Base-by-base conservation (phyloP, 1,139 yeast species). In the Yamadazyma atlantica region DNA sequence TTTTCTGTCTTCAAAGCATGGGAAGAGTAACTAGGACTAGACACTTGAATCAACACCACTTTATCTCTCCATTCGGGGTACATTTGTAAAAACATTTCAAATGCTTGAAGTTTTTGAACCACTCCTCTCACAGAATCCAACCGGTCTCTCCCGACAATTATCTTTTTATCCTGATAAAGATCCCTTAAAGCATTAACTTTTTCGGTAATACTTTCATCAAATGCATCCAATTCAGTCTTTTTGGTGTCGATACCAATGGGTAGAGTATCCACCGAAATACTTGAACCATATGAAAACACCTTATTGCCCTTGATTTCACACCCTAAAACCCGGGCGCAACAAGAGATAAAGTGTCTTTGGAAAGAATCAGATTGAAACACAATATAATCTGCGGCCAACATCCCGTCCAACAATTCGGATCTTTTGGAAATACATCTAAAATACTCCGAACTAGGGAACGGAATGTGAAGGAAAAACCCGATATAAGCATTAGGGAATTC, bases 391-490 rank as follows among this genome's bases (percentile, higher is more conserved):
- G 96, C 82, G 16, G 97, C 97, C 40, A 94, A 72, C 75, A 92
- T 75, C 17, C 98, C 97, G 54, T 88, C 95, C 43, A 92, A 69
- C 35, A 92, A 69, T 53, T 85, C 84, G 39, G 81, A 73, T 49
- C 98, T 75, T 60, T 86, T 85, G 29, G 96, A 83, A 32, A 92
- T 64, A 48, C 96, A 85, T 43, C 97, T 73, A 64, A 92, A 88
- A 58, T 89, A 88, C 62, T 92, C 98, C n/a, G 90, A 83, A 29
- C 95, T 85, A 9, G 98, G 97, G 75, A 94, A 89, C 11, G 97
- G 96, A 4, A 87, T 78, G 58, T 90, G 97, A 49, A 90, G 65
- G 60, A 81, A 90, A 43, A 86, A 78, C 5, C 95, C 96, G 49
- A 92, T 85, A 48, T 73, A 73, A 11, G 92, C 94, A 42, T 85